Conservation (phyloP, 2,329 filamentous ascomycete species). For the Neofusicoccum parvum region DNA sequence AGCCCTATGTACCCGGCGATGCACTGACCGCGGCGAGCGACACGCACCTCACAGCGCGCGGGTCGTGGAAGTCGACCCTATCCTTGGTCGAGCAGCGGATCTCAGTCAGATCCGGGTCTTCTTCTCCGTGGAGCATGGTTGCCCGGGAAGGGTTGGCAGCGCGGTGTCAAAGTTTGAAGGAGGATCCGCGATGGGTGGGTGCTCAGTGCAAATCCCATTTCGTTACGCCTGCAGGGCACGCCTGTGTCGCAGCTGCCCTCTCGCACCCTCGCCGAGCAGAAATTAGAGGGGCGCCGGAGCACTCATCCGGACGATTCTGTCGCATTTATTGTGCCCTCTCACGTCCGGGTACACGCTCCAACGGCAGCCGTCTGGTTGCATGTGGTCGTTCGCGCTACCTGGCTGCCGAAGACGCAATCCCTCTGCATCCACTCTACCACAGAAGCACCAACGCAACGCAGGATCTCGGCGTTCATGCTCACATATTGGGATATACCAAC, state of each 20-base stretch:
- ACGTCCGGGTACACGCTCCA: no score
- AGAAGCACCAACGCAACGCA: no score
- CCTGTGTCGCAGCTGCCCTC: background rate
- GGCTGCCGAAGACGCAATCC: no score
- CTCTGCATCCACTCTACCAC: no score
- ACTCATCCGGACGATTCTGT: no score
- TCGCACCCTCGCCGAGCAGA: background rate
- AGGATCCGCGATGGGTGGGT: constrained; percentile 19
- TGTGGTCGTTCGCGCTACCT: no score
- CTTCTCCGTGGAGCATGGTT: constrained; percentile 15
- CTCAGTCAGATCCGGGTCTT: constrained; percentile 17
- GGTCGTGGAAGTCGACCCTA: constrained; percentile 79
- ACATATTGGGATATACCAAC: no score
- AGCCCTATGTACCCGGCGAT: constrained; percentile 12
- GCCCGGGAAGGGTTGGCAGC: constrained; percentile 1
- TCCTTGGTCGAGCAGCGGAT: constrained; percentile 42
- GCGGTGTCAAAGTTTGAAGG: constrained; percentile 19
- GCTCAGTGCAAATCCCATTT: constrained; percentile 18
- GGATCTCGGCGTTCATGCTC: no score
- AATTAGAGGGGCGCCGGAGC: no score
- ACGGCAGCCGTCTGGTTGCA: no score
- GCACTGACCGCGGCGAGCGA: background rate
- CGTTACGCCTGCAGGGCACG: background rate
- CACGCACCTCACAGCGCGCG: constrained; percentile 69
- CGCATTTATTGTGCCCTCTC: no score